These are phyloP conservation scores for Hanseniaspora meyeri DNA, from an alignment of 805 yeast genomes.

Conservation along the genomic window DNA sequence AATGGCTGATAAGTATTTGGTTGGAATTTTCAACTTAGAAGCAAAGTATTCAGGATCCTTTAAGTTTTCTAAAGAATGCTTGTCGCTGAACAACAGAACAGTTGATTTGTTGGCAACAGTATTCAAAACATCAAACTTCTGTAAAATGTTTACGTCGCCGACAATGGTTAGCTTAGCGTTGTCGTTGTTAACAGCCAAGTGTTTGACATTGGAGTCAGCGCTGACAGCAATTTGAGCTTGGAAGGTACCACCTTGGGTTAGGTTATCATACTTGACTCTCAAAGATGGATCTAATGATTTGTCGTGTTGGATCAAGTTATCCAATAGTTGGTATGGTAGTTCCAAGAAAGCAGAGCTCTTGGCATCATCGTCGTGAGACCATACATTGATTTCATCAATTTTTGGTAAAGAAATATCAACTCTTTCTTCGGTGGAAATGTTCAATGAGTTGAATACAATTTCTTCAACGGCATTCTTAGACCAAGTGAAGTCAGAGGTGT, in stretches of 20 bases:
- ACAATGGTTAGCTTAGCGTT: conserved; percentile 54
- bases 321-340: conserved; percentile 8
- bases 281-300: conserved; percentile 30
- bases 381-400: conserved; percentile 36
- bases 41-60: conserved; percentile 34
- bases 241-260: conserved; percentile 58
- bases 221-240: conserved; percentile 44
- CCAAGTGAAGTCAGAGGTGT: conserved; percentile 44
- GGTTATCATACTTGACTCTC: conserved; percentile 61
- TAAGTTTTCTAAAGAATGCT: conserved; percentile 22
- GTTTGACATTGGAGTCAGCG: conserved; percentile 17
- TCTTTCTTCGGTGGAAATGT: conserved; percentile 16
- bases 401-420: conserved; percentile 16
- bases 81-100: conserved; percentile 36
- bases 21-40: conserved; percentile 39
- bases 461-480: conserved; percentile 41
- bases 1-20: conserved; percentile 38
- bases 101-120: conserved; percentile 26
- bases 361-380: conserved; percentile 54
- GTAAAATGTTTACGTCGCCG: conserved; percentile 45
- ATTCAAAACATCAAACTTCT: conserved; percentile 49
- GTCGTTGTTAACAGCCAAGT: conserved; percentile 32
- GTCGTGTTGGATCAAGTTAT: conserved; percentile 12
- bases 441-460: conserved; percentile 34
- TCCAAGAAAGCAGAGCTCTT: background rate